Conservation (phyloP, 139 green algal genomes). For the Chlamydomonas schloesseri region DNA sequence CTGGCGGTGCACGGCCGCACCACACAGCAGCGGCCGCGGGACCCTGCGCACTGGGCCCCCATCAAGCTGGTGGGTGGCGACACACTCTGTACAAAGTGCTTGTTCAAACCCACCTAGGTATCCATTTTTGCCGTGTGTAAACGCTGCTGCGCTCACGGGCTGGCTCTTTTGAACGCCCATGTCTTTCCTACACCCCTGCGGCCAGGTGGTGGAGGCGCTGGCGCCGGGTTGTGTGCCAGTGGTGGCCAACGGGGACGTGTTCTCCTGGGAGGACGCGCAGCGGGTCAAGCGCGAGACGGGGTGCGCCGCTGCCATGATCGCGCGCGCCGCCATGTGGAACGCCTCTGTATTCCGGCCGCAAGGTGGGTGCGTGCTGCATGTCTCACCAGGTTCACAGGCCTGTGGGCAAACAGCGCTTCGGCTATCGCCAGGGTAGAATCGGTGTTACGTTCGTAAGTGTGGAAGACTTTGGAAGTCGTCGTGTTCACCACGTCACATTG, state of each 20-base stretch:
- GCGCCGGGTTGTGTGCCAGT: neutral
- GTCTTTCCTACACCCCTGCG: too few relatives aligned
- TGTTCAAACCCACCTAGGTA: too few relatives aligned
- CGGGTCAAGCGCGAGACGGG: constrained; percentile 16
- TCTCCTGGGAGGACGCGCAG: constrained; percentile 7
- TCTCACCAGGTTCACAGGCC: too few relatives aligned
- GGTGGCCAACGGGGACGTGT: constrained; percentile 29
- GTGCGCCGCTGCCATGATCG: constrained; percentile 17
- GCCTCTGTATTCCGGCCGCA: constrained; percentile 23
- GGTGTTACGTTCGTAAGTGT: neutral
- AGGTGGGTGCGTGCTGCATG: neutral
- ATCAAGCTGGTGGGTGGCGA: neutral
- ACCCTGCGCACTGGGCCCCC: constrained; percentile 2
- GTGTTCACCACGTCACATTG: too few relatives aligned
- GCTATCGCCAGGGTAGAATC: neutral
- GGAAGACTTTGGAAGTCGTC: neutral
- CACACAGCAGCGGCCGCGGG: constrained; percentile 18
- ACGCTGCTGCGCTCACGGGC: too few relatives aligned
- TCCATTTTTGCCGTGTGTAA: too few relatives aligned
- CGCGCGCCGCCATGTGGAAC: constrained; percentile 26
- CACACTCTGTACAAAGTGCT: too few relatives aligned
- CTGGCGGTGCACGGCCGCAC: constrained; percentile 31
- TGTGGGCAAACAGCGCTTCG: too few relatives aligned
- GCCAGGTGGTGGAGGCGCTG: constrained; percentile 27
- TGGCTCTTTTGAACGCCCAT: too few relatives aligned